Evolutionary conservation across 345 rosid genomes (phyloP), one percentile per base, ranked within the genome.

Genomic region (Eucalyptus grandis): DNA sequence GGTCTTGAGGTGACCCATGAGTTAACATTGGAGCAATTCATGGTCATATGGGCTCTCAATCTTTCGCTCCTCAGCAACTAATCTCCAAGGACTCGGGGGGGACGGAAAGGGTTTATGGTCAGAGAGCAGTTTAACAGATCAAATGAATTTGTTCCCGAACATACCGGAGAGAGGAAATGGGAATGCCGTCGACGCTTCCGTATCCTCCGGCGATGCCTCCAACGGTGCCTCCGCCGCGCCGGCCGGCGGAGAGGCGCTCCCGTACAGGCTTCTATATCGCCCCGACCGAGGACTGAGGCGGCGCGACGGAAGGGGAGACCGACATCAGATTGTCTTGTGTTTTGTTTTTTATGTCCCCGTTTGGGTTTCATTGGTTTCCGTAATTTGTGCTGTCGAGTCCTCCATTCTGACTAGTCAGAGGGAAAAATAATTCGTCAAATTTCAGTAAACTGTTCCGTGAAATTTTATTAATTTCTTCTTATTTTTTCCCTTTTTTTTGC

Each of bases 11-110:
- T 85, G 30, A 91, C 85, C 94, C 92, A 90, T n/a, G 90, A 40
- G 22, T 89, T 80, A 44, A 91, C 80, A 94, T 77, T 91, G 81
- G 91, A 90, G 82, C 77, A 92, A 90, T 87, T 82, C 94, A 95
- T 95, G 86, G 46, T 27, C 26, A 27, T 14, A 9, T 27, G 24
- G 51, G 87, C 50, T 49, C 50, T 14, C 51, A 30, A 46, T 49
- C 40, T 86, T 30, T 49, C 3, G 9, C 37, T 86, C n/a, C 17
- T 17, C 56, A 86, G 51, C 34, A 86, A 86, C 54, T 49, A 4
- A 37, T 60, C 89, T 34, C 53, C 67, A 81, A 56, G 19, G 40
- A 21, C 37, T 67, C 53, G 14, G 53, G 53, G 53, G 90, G 81
- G 26, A 14, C 5, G 54, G 49, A 6, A 34, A 85, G 54, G 87